Base-by-base conservation (phyloP, 2,329 filamentous ascomycete species). In the Fusarium nanum region DNA sequence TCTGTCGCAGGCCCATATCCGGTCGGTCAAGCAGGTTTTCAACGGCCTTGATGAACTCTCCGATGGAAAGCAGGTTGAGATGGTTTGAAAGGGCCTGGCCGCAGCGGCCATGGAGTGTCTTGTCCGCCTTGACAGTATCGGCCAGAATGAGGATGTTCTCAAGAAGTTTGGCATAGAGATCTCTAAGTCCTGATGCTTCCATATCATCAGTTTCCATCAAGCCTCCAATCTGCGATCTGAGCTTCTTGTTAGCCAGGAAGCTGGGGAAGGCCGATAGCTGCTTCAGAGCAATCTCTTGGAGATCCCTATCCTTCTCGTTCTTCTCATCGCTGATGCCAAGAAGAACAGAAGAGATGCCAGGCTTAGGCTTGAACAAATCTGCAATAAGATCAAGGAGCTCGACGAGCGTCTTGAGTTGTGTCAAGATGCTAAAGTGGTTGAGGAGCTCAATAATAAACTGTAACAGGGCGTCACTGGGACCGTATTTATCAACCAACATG, bases 401-500 rank as follows among this genome's bases (percentile, higher is more conserved):
- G 72, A 90, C 88, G 67, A 96, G 87, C 12, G 93, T 91, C 76
- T 91, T 84, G 4, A 98, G 85, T 76, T 97, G 93, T n/a, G 90
- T 86, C 49, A 91, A 86, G 14, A 93, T 89, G 49, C 87, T 85
- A 76, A 97, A 96, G 37, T 88, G 85, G 64, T 89, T 89, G 46
- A 93, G 86, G 27, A 99, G 82, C 44, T 93, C 90, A 5, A 88
- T 87, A 62, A 93, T 86, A 78, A 98, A 94, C n/a, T 87, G 87
- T 41, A 91, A 82, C 40, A 96, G 88, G 70, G 87, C 88, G 75
- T 92, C 89, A 62, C 91, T 91, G n/a, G 89, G 86, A 6, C 92
- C 90, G 77, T 97, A 97, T 76, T 92, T 92, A 77, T 98, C 93
- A n/a, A 93, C 89, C 64, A 99, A 87, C 88, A 98, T 94, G 60